Evolutionary conservation across 2,329 filamentous ascomycete genomes (phyloP), one percentile per base, ranked within the genome.

Genomic region (Colletotrichum horii): DNA sequence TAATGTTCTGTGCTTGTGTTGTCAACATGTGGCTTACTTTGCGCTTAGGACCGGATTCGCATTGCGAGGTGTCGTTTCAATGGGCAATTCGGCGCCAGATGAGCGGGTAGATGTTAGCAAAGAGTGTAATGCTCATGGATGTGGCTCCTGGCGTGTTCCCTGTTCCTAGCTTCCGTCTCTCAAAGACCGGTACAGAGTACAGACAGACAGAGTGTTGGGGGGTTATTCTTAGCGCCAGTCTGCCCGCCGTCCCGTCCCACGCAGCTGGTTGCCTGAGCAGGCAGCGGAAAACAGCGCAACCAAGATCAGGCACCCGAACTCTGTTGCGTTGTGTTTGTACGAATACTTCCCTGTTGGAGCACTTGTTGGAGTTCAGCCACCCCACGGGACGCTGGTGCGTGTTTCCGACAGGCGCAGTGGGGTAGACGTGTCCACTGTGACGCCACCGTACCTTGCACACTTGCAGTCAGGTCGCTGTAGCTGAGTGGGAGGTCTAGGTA

Each of bases 341-440:
- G n/a, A n/a, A n/a, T n/a, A 7, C 43, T 24, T 48, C 38, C 38
- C 26, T 22, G n/a, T 48, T 26, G 56, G n/a, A 48, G 38, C 38
- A 48, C 38, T 22, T 52, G 43, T 52, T 52, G 43, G 43, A 38
- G 43, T 19, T 24, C 73, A 68, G 62, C 73, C 73, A 72, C 70
- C 64, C 73, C 70, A 73, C 58, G 69, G 73, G 69, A 75, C 69
- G 70, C 62, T 72, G 73, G 43, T 68, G 70, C 69, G 64, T 22
- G 64, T 73, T 73, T 75, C 73, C 70, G 48, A 73, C 73, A 52
- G 58, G 73, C 58, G 65, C 34, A 38, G 74, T 76, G 74, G 74
- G 65, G 69, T 28, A 55, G 28, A 52, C 43, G 24, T 48, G 55
- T 62, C 69, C 69, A 72, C 43, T 60, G 66, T 74, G 71, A 74